Evolutionary conservation across 441 rosid species (phyloP).

Genomic region (Adansonia grandidieri): DNA sequence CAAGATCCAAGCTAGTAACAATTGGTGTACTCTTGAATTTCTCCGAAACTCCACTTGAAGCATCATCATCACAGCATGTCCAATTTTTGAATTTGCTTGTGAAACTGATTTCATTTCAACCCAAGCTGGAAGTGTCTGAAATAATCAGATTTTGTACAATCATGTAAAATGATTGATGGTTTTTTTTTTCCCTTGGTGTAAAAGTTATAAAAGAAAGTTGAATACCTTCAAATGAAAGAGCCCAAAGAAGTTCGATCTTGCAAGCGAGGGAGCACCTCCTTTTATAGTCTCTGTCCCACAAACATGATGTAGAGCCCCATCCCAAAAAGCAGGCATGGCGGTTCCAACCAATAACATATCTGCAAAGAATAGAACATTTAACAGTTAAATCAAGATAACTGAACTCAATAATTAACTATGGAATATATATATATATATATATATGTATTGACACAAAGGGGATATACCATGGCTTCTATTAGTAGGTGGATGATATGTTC

Average conservation of each 20-base stretch:
- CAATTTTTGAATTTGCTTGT: conserved; percentile 67
- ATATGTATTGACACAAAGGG: too few relatives aligned
- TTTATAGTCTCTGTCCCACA: conserved; percentile 45
- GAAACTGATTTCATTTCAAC: conserved; percentile 54
- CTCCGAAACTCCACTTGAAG: conserved; percentile 76
- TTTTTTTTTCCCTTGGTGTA: not conserved
- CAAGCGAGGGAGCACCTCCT: conserved; percentile 33
- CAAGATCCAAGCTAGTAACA: conserved; percentile 58
- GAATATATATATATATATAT: not conserved
- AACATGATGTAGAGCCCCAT: conserved; percentile 63
- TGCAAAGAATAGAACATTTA: conserved; percentile 33
- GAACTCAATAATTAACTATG: too few relatives aligned
- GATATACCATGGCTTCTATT: conserved; percentile 67
- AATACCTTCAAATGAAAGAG: conserved; percentile 52
- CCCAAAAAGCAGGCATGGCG: conserved; percentile 66
- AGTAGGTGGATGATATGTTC: conserved; percentile 53
- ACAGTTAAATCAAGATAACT: not conserved
- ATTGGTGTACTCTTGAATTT: conserved; percentile 61
- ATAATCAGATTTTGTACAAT: not conserved
- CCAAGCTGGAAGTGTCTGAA: conserved; percentile 62
- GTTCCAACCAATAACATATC: conserved; percentile 73
- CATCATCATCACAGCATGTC: conserved; percentile 69
- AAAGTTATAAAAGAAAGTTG: not conserved
- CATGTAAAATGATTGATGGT: not conserved
- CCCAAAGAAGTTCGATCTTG: conserved; percentile 56